phyloP scores from a whole-genome alignment of 257 asterid species.

The Solanum infundibuliforme region DNA sequence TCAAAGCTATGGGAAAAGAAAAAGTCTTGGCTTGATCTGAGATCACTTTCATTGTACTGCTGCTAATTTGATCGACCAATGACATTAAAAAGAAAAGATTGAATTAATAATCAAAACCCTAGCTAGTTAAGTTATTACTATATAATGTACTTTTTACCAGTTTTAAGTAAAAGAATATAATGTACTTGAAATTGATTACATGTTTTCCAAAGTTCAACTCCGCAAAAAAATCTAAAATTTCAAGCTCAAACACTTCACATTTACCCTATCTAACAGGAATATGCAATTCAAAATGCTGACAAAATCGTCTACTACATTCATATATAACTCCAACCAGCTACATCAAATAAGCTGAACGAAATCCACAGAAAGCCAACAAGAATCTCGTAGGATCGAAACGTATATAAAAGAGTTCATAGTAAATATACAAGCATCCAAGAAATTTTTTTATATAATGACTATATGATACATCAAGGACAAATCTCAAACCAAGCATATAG shows the following conservation, averaged over 20 bases:
- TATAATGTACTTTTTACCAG: too few relatives aligned
- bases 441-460: conserved; percentile 2
- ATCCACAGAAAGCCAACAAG: background rate
- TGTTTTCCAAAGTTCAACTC: too few relatives aligned
- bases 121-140: background rate
- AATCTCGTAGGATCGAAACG: background rate
- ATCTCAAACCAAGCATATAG: conserved; percentile 11
- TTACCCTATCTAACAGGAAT: background rate
- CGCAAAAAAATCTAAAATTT: too few relatives aligned
- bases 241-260: too few relatives aligned
- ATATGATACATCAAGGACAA: conserved; percentile 22
- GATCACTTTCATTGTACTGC: background rate
- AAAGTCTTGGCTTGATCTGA: too few relatives aligned
- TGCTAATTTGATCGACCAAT: background rate
- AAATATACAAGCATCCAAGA: background rate
- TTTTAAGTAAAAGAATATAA: too few relatives aligned
- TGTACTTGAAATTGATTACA: too few relatives aligned
- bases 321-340: background rate
- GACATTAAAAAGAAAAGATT: too few relatives aligned
- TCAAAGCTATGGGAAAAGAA: too few relatives aligned
- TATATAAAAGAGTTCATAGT: background rate
- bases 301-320: background rate
- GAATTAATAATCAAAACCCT: background rate
- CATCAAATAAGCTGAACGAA: background rate
- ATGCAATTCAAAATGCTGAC: background rate